A percentile compares a stretch with the other conserved stretches of the same genome.
Conservation (phyloP, 176 grass and related monocot species). For the Lolium rigidum region DNA sequence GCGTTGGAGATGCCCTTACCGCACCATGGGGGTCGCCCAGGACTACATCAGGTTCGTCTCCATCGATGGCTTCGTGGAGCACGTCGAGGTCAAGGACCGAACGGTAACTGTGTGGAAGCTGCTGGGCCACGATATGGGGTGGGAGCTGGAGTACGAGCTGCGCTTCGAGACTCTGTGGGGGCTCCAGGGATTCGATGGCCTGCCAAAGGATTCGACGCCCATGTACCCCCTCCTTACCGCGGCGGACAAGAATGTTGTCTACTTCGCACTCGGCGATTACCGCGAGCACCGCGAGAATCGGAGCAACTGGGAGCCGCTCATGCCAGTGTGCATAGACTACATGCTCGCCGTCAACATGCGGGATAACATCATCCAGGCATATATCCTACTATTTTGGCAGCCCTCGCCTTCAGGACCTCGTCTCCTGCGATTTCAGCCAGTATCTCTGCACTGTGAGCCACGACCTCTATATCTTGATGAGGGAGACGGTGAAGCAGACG, state of each 20-base stretch:
- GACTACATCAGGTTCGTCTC: conserved; percentile 14
- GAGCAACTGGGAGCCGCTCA: not conserved
- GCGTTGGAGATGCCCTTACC: no score
- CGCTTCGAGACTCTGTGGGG: not conserved
- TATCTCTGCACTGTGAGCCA: not conserved
- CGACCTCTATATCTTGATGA: not conserved
- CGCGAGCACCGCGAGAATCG: not conserved
- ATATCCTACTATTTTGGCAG: not conserved
- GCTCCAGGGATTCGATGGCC: not conserved
- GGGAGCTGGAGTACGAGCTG: not conserved
- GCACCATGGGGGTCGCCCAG: not conserved
- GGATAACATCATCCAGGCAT: not conserved
- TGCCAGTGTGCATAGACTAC: not conserved
- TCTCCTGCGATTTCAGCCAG: not conserved
- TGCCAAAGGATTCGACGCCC: not conserved
- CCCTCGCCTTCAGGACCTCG: not conserved
- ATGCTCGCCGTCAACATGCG: not conserved
- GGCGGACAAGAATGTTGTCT: not conserved
- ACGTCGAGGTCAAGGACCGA: not conserved
- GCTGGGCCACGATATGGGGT: not conserved
- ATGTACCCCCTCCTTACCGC: not conserved
- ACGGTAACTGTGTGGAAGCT: not conserved
- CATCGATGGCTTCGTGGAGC: not conserved
- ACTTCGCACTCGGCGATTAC: not conserved
- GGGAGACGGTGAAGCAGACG: not conserved